Evolutionary conservation across 306 rosid genomes (phyloP).

Genomic region (Dalbergia oliveri): DNA sequence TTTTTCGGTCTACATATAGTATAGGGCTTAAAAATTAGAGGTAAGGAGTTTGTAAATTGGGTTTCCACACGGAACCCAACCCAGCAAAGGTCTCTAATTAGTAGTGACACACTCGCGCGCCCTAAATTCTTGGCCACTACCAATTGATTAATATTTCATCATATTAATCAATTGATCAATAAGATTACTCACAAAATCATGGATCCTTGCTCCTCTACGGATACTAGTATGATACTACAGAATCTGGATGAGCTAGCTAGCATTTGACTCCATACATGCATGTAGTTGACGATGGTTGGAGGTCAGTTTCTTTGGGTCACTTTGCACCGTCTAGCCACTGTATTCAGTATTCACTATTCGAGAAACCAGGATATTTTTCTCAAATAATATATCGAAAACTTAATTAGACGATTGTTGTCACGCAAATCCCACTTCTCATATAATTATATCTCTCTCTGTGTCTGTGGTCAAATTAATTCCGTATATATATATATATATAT

Average conservation of each 20-base stretch:
- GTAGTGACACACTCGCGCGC: no score
- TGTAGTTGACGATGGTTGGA: no score
- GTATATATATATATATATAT: no score
- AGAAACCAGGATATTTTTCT: slow-evolving; percentile 20
- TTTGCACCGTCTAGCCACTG: no score
- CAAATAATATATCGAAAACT: neutral
- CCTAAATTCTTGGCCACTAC: no score
- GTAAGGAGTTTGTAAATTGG: neutral
- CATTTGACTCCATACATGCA: neutral
- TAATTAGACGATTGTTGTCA: neutral
- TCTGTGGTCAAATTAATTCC: neutral
- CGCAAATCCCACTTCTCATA: neutral
- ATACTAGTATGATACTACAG: neutral
- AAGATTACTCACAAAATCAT: neutral
- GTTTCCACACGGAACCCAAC: neutral
- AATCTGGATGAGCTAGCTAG: neutral
- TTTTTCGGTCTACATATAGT: no score
- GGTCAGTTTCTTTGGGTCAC: neutral
- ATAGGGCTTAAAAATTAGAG: neutral
- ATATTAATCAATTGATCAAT: neutral
- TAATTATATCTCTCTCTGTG: neutral
- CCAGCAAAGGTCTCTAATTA: no score
- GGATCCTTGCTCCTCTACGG: no score
- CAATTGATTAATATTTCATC: neutral
- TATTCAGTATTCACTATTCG: neutral